Conservation (phyloP, 1,284 basidiomycete genomes). For the Mycosarcoma mackinlayi region DNA sequence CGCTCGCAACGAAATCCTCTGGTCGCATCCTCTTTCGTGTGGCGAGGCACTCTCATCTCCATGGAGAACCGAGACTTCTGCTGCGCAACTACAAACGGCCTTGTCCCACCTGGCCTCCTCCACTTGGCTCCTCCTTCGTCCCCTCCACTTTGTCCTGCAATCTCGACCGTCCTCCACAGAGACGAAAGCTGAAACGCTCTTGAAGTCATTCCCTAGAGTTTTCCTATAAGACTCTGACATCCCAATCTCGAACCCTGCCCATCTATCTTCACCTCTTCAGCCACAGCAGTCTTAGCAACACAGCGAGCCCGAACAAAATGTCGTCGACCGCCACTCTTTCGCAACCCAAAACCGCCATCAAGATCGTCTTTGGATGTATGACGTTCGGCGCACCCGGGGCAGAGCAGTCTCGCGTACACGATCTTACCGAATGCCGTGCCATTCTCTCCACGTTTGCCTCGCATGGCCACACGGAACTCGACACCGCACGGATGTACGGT, state of each 20-base stretch:
- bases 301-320: background rate
- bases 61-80: background rate
- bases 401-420: slow-evolving; percentile 72
- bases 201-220: too few species aligned
- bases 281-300: background rate
- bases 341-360: slow-evolving; percentile 73
- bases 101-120: too few species aligned
- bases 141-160: too few species aligned
- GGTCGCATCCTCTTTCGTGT: too few species aligned
- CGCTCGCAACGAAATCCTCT: too few species aligned
- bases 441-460: slow-evolving; percentile 74
- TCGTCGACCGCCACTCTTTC: slow-evolving; percentile 63
- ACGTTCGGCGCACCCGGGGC: slow-evolving; percentile 70
- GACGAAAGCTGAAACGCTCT: too few species aligned
- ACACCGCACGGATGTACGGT: slow-evolving; percentile 73
- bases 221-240: too few species aligned
- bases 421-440: slow-evolving; percentile 72
- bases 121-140: too few species aligned
- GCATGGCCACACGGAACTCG: slow-evolving; percentile 74
- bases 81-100: background rate
- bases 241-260: background rate
- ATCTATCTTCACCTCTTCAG: background rate
- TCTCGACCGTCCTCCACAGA: too few species aligned
- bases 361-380: slow-evolving; percentile 70
- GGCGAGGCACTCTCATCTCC: background rate